These are phyloP conservation scores for Magnusiomyces clavatus DNA, from an alignment of 1,139 yeast genomes.

Conservation along the genomic window DNA sequence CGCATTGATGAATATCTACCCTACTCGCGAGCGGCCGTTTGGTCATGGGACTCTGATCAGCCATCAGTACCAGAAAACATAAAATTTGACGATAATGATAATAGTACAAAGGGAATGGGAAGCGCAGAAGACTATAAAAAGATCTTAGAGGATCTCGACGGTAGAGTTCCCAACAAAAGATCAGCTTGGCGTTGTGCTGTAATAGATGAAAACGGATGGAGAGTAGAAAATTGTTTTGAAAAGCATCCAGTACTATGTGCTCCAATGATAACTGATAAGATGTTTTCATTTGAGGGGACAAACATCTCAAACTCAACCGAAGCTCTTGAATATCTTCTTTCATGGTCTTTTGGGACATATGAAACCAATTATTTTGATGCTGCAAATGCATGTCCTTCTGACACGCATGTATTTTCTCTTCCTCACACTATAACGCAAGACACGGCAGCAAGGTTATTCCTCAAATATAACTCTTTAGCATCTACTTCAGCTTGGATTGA, in stretches of 20 bases:
- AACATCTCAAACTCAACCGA: background rate
- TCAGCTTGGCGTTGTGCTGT: conserved; percentile 58
- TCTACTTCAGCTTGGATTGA: conserved; percentile 61
- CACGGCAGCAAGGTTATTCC: conserved; percentile 17
- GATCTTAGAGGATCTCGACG: conserved; percentile 6
- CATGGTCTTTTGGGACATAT: conserved; percentile 5
- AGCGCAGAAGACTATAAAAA: background rate
- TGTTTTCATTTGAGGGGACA: too few species aligned
- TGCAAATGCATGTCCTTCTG: conserved; percentile 1
- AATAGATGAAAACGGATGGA: conserved; percentile 45
- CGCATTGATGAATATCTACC: conserved; percentile 18
- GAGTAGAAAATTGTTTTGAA: conserved; percentile 56
- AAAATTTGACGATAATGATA: background rate
- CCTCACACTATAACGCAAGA: conserved; percentile 53
- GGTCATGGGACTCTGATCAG: conserved; percentile 67
- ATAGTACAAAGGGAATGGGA: background rate
- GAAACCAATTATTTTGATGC: conserved; percentile 3
- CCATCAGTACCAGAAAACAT: conserved; percentile 32
- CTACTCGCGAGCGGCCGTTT: conserved; percentile 37
- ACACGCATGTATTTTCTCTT: conserved; percentile 36
- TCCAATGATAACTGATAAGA: conserved; percentile 17
- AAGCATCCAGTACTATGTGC: conserved; percentile 51
- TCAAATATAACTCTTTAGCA: conserved; percentile 19
- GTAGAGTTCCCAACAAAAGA: conserved; percentile 18
- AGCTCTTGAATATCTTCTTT: background rate